phyloP scores from a whole-genome alignment of 129 eudicot genomes.

The Escallonia rubra region DNA sequence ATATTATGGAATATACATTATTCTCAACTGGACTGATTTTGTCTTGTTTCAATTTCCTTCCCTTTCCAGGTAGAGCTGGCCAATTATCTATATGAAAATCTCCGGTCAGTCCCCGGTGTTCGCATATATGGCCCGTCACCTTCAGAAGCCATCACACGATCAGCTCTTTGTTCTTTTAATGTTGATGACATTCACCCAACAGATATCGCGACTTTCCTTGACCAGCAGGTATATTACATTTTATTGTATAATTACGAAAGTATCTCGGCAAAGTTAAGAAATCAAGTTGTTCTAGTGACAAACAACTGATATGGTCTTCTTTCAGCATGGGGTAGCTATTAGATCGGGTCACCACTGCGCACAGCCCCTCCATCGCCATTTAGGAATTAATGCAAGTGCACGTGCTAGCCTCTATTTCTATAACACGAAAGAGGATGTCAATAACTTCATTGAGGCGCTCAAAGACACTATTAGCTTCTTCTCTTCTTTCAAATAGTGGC shows the following conservation, averaged over 20 bases:
- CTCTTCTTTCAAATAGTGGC: conserved; percentile 56
- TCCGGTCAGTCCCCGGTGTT: conserved; percentile 50
- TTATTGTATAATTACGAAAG: neutral
- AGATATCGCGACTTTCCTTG: conserved; percentile 88
- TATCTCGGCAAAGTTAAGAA: neutral
- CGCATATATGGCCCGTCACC: conserved; percentile 92
- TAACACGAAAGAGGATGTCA: conserved; percentile 90
- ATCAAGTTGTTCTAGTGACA: neutral
- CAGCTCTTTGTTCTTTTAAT: conserved; percentile 90
- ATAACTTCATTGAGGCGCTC: conserved; percentile 59
- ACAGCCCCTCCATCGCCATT: conserved; percentile 90
- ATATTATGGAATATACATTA: no score
- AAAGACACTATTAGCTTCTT: conserved; percentile 67
- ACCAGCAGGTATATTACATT: conserved; percentile 23
- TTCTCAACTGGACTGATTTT: no score
- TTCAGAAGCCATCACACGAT: conserved; percentile 62
- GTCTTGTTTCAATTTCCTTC: neutral
- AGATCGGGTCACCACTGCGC: conserved; percentile 99
- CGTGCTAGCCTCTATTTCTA: conserved; percentile 95
- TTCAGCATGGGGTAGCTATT: conserved; percentile 95
- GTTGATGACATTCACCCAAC: conserved; percentile 90
- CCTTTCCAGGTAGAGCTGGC: conserved; percentile 63
- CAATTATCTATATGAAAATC: conserved; percentile 61
- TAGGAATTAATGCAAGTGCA: conserved; percentile 90
- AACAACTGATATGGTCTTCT: neutral